A percentile compares a stretch with the other conserved stretches of the same genome.
These are phyloP conservation scores for Handroanthus guayacan DNA, from an alignment of 257 asterid genomes.

Conservation along the genomic window DNA sequence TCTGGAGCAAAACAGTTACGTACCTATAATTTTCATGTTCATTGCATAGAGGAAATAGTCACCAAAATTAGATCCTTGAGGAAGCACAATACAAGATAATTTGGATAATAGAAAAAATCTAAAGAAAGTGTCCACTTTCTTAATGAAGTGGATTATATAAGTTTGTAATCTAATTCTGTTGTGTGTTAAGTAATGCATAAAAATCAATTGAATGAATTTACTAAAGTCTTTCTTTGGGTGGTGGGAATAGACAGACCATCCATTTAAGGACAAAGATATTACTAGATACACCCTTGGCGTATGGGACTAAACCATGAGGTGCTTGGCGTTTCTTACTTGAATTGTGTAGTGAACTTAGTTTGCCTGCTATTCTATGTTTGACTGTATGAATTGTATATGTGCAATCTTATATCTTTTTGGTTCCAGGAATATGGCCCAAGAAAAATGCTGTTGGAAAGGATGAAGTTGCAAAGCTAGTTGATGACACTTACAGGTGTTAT, in stretches of 20 bases:
- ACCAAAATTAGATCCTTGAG: constrained; percentile 13
- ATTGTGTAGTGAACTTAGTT: background rate
- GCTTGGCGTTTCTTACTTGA: background rate
- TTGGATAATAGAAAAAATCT: constrained; percentile 26
- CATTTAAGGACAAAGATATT: background rate
- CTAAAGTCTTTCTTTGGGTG: constrained; percentile 5
- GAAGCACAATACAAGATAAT: constrained; percentile 10
- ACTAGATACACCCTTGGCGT: background rate
- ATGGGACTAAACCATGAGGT: constrained; percentile 16
- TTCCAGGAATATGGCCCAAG: constrained; percentile 83
- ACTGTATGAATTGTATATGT: background rate
- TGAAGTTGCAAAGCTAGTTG: constrained; percentile 82
- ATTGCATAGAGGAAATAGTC: background rate
- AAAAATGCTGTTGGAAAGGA: constrained; percentile 76
- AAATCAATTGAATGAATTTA: constrained; percentile 14
- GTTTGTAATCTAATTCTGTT: constrained; percentile 3
- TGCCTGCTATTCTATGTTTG: constrained; percentile 15
- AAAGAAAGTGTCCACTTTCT: constrained; percentile 17
- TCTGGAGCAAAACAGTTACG: constrained; percentile 12
- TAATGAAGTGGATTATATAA: constrained; percentile 1
- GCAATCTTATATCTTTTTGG: constrained; percentile 34
- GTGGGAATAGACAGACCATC: constrained; percentile 1
- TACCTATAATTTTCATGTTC: background rate
- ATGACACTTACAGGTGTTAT: constrained; percentile 84
- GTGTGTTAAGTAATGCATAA: constrained; percentile 19